phyloP scores from a whole-genome alignment of 805 yeast genomes.

The Suhomyces prunicola region DNA sequence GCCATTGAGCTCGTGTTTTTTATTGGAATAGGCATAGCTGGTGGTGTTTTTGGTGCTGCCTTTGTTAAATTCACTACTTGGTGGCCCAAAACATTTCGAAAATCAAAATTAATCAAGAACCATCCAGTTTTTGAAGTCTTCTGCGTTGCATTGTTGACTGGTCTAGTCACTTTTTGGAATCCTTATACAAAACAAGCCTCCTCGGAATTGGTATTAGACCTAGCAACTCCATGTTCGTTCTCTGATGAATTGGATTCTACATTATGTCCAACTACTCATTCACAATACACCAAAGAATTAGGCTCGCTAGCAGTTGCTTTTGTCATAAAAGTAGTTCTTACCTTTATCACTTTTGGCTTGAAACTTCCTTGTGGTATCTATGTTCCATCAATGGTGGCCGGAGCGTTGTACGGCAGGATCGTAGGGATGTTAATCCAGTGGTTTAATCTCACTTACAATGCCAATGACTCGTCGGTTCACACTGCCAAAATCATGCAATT shows the following conservation, averaged over 20 bases:
- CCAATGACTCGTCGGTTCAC: not conserved
- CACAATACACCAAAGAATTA: conserved; percentile 29
- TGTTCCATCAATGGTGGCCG: conserved; percentile 63
- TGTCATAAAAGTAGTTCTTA: conserved; percentile 42
- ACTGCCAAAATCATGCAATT: conserved; percentile 6
- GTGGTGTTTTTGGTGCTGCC: conserved; percentile 52
- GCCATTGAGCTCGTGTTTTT: conserved; percentile 46
- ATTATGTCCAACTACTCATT: conserved; percentile 27
- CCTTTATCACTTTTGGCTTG: conserved; percentile 54
- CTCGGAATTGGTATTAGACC: conserved; percentile 46
- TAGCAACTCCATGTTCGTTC: conserved; percentile 49
- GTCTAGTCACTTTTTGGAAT: conserved; percentile 45
- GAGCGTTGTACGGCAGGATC: conserved; percentile 56
- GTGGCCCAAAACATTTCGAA: conserved; percentile 44
- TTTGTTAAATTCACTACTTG: conserved; percentile 46
- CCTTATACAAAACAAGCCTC: conserved; percentile 48
- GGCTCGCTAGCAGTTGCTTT: conserved; percentile 39
- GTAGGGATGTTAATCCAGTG: conserved; percentile 45
- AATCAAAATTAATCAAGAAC: conserved; percentile 25
- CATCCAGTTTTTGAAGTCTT: conserved; percentile 46
- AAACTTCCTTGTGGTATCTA: conserved; percentile 61
- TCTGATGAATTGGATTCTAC: conserved; percentile 18
- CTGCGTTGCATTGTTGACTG: conserved; percentile 44
- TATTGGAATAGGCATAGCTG: conserved; percentile 47
- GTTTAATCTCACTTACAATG: conserved; percentile 18